Base-by-base conservation (phyloP, 306 rosid species). In the Sindora glabra region DNA sequence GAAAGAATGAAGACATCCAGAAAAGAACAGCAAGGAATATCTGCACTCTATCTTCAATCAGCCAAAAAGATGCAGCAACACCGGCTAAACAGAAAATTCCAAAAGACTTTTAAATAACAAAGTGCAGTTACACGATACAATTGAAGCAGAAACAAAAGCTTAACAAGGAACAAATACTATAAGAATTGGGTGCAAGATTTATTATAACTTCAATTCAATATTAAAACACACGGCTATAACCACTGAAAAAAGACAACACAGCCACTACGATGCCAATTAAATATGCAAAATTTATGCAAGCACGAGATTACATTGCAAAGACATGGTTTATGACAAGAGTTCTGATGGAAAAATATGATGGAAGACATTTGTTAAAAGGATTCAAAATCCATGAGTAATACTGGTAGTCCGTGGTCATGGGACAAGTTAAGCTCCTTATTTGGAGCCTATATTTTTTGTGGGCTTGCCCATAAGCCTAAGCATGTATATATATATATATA, bases 101-200 rank as follows among this genome's bases (percentile, higher is more conserved):
- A n/a, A 48, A 2, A 8, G 23, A 32, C 49, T 24, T 21, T 39
- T 75, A 48, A 65, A 48, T n/a, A 55, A 45, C 52, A n/a, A 52
- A 58, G n/a, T n/a, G n/a, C n/a, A 52, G 33, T 30, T 12, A 7
- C 25, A 57, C 25, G 51, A 48, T 7, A 37, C 38, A 16, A 55
- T 61, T 32, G 36, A 55, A 54, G 48, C 66, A 71, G 14, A 40
- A 48, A 29, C 23, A 7, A 63, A 36, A 60, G 22, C 49, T 12
- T 39, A 67, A 56, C n/a, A n/a, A n/a, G n/a, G n/a, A 62, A 34
- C 39, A 42, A 34, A 24, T 32, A 51, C 8, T 2, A 50, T 10
- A 36, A 33, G 67, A 67, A 15, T 5, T 37, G 41, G 6, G 9
- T 41, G 46, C 21, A 17, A 8, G 32, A 42, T 8, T 9, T 29